These are phyloP conservation scores for Pichia exigua DNA, from an alignment of 805 yeast genomes.

Conservation along the genomic window DNA sequence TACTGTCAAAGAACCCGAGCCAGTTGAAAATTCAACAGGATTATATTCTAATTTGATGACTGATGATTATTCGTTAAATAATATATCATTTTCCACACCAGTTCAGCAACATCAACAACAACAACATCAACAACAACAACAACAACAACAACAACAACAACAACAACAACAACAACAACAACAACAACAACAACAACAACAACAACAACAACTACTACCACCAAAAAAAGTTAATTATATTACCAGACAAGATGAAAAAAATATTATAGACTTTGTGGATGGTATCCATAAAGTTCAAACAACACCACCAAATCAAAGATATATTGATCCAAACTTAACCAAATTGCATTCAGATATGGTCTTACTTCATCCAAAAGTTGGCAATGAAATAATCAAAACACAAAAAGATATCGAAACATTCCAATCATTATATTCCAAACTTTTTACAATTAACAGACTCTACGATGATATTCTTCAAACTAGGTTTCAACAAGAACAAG, in stretches of 20 bases:
- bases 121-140: not conserved
- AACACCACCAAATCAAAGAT: conserved; percentile 31
- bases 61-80: not conserved
- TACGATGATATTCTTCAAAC: conserved; percentile 69
- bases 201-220: not conserved
- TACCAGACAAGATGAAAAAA: conserved; percentile 58
- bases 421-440: conserved; percentile 68
- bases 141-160: not conserved
- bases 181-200: not conserved
- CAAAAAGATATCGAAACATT: conserved; percentile 55
- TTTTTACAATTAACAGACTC: conserved; percentile 65
- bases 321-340: conserved; percentile 42
- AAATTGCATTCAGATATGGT: conserved; percentile 54
- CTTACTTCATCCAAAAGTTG: conserved; percentile 61
- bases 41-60: conserved; percentile 20
- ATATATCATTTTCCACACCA: not conserved
- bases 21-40: conserved; percentile 14
- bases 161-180: not conserved
- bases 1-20: conserved; percentile 8
- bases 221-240: conserved; percentile 22
- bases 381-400: conserved; percentile 48
- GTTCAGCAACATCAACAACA: not conserved
- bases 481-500: conserved; percentile 29
- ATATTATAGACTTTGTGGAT: conserved; percentile 59
- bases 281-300: conserved; percentile 44